Evolutionary conservation across 176 grass and related monocot species (phyloP).

Genomic region (Oryza meridionalis): DNA sequence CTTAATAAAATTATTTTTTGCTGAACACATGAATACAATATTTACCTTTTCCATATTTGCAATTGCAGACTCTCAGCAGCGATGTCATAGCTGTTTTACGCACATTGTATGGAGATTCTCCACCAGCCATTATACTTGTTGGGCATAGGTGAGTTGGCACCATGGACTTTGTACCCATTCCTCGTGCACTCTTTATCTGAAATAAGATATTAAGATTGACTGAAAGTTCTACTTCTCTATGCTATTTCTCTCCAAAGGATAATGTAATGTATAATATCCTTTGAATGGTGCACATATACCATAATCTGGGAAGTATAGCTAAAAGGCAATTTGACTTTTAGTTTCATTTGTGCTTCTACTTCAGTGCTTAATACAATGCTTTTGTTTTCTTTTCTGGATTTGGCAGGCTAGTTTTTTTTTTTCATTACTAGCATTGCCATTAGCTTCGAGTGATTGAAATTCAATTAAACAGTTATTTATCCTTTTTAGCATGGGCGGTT

Average conservation of each 20-base stretch:
- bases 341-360: conserved; percentile 5
- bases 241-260: neutral
- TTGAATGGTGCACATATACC: neutral
- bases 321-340: conserved; percentile 16
- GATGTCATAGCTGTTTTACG: conserved; percentile 76
- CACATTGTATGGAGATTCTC: conserved; percentile 73
- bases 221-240: neutral
- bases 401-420: neutral
- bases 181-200: neutral
- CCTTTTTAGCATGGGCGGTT: conserved; percentile 87
- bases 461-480: neutral
- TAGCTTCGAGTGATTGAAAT: neutral
- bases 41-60: conserved; percentile 19
- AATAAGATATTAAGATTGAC: conserved; percentile 16
- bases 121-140: conserved; percentile 95
- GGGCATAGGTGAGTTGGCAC: conserved; percentile 78
- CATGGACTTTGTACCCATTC: conserved; percentile 5
- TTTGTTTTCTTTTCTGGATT: neutral
- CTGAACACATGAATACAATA: neutral
- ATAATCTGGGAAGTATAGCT: neutral
- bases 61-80: conserved; percentile 79
- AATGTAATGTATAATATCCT: conserved; percentile 12
- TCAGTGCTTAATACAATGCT: neutral
- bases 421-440: neutral
- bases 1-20: neutral